Base-by-base conservation (phyloP, 768 basidiomycete species). In the Tulasnella sp. region DNA sequence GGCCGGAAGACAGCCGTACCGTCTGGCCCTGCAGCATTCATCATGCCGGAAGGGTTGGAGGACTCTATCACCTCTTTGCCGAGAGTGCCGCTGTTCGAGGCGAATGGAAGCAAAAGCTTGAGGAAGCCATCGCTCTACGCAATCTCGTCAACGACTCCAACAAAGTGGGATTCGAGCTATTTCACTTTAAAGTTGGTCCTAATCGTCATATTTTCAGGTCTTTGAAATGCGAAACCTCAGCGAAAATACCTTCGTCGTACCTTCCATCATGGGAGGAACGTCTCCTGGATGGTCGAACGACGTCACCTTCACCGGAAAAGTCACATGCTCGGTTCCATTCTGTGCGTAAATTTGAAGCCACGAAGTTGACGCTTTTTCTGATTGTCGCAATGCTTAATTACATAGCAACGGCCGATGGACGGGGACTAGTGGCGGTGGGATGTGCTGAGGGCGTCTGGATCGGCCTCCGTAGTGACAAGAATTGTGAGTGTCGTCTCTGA, bases 361-460 rank as follows among this genome's bases (percentile, higher is more conserved):
- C 31, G 31, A 64, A 64, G 39, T 31, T 54, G 15, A 29, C 39
- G 38, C 40, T 19, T 12, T 25, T 31, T 37, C 38, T 17, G 29
- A 64, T 25, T 34, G 5, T 34, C n/a, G n/a, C n/a, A n/a, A 64
- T 34, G 9, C 49, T 49, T 54, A n/a, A 36, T 38, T 73, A 40
- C 79, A 6, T 77, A 97, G 93, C 88, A 78, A 95, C 93, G 6
- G 85, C 90, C 6, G 95, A 98, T 81, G 91, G 91, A 6, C 89
- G 94, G 34, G 89, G 89, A 15, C 86, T 99, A 17, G 92, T 98
- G 52, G 94, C 96, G 0, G 91, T 98, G 79, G 97, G 96, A 9
- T 97, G 96, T 82, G 91, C 92, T 0, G 95, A 97, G 81, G 97
- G 97, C 38, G 93, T 97, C 29, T 97, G 94, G 93, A 96, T 97